A percentile compares a stretch with the other conserved stretches of the same genome.
Conservation (phyloP, 116 monocot genomes). For the Phalaenopsis hybrid region DNA sequence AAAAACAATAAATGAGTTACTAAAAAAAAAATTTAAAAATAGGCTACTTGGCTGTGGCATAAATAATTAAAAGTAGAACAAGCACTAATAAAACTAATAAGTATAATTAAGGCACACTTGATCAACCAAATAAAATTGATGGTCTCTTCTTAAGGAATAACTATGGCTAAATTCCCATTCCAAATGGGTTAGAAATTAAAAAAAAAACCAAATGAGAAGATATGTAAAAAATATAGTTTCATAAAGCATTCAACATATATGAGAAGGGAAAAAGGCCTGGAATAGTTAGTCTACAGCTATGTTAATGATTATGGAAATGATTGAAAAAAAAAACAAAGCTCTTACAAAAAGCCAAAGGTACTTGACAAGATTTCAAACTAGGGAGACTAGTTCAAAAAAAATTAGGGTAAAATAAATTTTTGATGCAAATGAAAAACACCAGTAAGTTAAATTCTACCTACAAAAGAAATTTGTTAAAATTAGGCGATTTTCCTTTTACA, state of each 20-base stretch:
- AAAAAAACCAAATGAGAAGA: background rate
- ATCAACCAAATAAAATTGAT: background rate
- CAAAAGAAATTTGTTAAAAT: too few relatives aligned
- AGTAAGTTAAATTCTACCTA: background rate
- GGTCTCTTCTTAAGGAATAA: background rate
- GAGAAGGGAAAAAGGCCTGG: background rate
- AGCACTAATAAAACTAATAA: background rate
- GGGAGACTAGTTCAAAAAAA: too few relatives aligned
- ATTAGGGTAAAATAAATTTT: background rate
- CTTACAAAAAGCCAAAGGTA: background rate
- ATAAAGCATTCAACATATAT: background rate
- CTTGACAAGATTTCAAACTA: background rate
- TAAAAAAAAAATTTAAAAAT: background rate
- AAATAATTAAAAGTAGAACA: background rate
- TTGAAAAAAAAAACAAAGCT: background rate
- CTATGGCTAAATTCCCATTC: background rate
- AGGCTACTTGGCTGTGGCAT: background rate
- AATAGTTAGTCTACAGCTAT: background rate
- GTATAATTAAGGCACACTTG: background rate
- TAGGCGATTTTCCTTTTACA: too few relatives aligned
- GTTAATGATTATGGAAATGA: background rate
- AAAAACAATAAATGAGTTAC: background rate
- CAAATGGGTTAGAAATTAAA: background rate
- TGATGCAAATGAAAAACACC: background rate
- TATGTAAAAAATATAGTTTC: background rate